These are phyloP conservation scores for Globisporangium lucens DNA, from an alignment of 352 stramenopile species.

Conservation along the genomic window DNA sequence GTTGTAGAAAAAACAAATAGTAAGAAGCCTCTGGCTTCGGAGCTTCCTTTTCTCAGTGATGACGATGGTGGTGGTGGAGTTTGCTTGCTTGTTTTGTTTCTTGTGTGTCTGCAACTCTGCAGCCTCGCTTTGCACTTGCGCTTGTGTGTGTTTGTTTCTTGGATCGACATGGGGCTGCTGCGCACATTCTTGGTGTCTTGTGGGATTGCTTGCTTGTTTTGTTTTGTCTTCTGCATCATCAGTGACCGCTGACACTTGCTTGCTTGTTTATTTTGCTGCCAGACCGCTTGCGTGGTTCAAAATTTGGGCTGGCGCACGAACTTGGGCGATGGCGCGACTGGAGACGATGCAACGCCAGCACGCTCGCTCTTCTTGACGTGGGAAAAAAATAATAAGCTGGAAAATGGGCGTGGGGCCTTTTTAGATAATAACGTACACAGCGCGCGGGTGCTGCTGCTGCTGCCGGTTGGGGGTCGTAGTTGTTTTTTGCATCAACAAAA, in stretches of 20 bases:
- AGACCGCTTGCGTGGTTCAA: background rate
- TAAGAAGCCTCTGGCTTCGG: background rate
- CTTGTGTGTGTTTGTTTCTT: background rate
- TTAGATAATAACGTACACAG: slow-evolving; percentile 10
- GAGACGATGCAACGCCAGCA: background rate
- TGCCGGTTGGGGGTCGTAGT: background rate
- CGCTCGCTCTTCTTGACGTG: slow-evolving; percentile 1
- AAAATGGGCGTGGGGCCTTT: background rate
- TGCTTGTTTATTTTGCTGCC: background rate
- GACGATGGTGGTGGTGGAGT: background rate
- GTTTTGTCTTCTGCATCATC: background rate
- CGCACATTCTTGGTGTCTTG: background rate
- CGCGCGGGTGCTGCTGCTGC: background rate
- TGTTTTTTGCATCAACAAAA: background rate
- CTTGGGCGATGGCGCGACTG: background rate
- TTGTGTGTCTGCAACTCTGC: slow-evolving; percentile 1
- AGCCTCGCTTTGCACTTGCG: background rate
- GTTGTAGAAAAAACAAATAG: slow-evolving; percentile 1
- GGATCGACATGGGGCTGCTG: background rate
- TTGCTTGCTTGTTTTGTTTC: background rate
- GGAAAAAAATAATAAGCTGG: background rate
- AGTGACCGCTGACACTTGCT: background rate
- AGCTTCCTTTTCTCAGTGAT: slow-evolving; percentile 1
- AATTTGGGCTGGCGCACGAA: slow-evolving; percentile 1
- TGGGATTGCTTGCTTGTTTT: slow-evolving; percentile 4